These are phyloP conservation scores for Globisporangium perplexum DNA, from an alignment of 352 stramenopile genomes.

Conservation along the genomic window DNA sequence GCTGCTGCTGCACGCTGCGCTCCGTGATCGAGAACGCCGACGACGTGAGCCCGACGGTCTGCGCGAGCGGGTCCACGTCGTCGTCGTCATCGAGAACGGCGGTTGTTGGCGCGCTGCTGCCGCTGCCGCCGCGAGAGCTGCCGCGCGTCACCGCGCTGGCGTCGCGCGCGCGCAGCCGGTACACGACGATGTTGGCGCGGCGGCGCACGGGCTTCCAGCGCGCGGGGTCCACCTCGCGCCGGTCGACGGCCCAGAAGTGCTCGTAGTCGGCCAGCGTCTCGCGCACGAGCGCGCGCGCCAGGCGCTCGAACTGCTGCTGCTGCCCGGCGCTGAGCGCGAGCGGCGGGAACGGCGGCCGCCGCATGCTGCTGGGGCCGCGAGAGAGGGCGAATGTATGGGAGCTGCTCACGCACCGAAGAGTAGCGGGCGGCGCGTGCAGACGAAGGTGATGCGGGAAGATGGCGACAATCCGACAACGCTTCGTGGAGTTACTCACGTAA, in stretches of 20 bases:
- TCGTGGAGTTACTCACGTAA: no score
- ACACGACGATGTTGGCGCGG: constrained; percentile 37
- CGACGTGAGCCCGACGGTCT: constrained; percentile 15
- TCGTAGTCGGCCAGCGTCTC: constrained; percentile 43
- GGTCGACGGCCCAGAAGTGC: constrained; percentile 29
- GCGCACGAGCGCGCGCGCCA: constrained; percentile 43
- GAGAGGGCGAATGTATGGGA: no score
- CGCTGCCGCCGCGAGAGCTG: constrained; percentile 9
- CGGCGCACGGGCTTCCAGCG: constrained; percentile 39
- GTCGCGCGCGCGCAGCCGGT: constrained; percentile 22
- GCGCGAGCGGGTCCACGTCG: constrained; percentile 1
- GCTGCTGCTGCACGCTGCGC: constrained; percentile 3
- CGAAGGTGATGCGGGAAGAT: no score
- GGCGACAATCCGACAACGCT: no score
- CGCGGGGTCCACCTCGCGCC: constrained; percentile 24
- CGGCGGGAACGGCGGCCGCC: constrained; percentile 43
- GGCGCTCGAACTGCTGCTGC: constrained; percentile 37
- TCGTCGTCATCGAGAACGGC: no score
- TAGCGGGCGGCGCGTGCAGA: no score
- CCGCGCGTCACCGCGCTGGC: constrained; percentile 3
- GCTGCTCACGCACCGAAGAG: no score
- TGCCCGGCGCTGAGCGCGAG: constrained; percentile 34
- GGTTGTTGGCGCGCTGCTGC: no score
- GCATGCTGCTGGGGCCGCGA: constrained; percentile 20
- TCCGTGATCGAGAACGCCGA: constrained; percentile 14